A percentile compares a stretch with the other conserved stretches of the same genome.
Conservation (phyloP, 495 filamentous ascomycete genomes). For the Hypoxylon trugodes region DNA sequence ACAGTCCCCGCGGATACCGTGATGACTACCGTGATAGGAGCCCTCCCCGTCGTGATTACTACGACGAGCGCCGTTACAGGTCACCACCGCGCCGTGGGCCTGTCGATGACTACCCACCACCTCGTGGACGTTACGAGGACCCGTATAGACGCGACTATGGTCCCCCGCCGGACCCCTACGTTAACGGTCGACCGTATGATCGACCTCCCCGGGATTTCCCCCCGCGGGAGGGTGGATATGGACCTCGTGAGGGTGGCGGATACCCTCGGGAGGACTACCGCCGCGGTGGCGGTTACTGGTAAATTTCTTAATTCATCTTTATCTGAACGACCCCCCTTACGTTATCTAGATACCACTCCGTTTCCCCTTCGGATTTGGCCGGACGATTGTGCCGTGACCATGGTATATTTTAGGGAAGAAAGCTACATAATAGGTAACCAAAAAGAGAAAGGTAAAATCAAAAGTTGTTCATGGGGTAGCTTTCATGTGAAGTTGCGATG, state of each 20-base stretch:
- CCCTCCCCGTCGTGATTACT: slow-evolving; percentile 76
- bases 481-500: slow-evolving; percentile 15
- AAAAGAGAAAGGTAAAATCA: slow-evolving; percentile 13
- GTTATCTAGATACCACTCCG: slow-evolving; percentile 42
- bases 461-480: slow-evolving; percentile 6
- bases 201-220: slow-evolving; percentile 64
- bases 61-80: slow-evolving; percentile 83
- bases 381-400: not conserved
- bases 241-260: slow-evolving; percentile 54
- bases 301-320: slow-evolving; percentile 41
- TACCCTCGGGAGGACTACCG: slow-evolving; percentile 56
- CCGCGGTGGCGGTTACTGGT: slow-evolving; percentile 54
- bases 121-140: slow-evolving; percentile 69
- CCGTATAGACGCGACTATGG: slow-evolving; percentile 68
- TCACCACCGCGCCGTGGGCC: slow-evolving; percentile 77
- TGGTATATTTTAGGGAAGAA: not conserved
- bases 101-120: slow-evolving; percentile 77
- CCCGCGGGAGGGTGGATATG: slow-evolving; percentile 59
- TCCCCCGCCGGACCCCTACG: slow-evolving; percentile 69
- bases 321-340: slow-evolving; percentile 45
- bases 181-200: slow-evolving; percentile 69
- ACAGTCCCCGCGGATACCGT: slow-evolving; percentile 70
- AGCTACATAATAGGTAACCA: slow-evolving; percentile 24
- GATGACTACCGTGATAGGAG: slow-evolving; percentile 89
- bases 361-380: slow-evolving; percentile 15